Evolutionary conservation across 345 rosid genomes (phyloP).

Genomic region (Brassica rapa): DNA sequence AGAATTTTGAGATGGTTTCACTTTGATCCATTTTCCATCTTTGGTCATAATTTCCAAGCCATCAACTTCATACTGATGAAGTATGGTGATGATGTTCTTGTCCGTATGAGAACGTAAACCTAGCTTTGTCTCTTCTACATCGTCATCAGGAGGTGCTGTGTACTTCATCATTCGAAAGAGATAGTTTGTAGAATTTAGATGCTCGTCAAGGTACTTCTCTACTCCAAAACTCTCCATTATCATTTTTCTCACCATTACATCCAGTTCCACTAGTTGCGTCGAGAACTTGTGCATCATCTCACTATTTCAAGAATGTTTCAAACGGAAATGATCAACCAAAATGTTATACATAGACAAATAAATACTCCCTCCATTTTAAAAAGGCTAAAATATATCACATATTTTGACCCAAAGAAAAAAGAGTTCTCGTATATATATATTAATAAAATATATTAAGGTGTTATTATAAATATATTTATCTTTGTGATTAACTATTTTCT

Average conservation of each 20-base stretch:
- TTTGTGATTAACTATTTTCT: no score
- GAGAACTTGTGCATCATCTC: constrained; percentile 32
- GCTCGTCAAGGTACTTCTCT: constrained; percentile 45
- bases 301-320: constrained; percentile 19
- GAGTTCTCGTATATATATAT: no score
- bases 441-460: no score
- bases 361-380: no score
- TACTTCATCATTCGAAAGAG: constrained; percentile 25
- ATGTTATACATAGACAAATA: no score
- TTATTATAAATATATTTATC: no score
- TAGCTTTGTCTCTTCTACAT: constrained; percentile 44
- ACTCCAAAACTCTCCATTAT: constrained; percentile 58
- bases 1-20: constrained; percentile 51
- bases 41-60: constrained; percentile 54
- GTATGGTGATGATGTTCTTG: constrained; percentile 57
- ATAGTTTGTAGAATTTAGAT: constrained; percentile 39
- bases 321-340: no score
- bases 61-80: constrained; percentile 57
- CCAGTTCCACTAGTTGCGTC: constrained; percentile 40
- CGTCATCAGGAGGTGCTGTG: constrained; percentile 18
- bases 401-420: no score
- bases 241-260: constrained; percentile 53
- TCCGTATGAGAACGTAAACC: constrained; percentile 54
- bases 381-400: no score
- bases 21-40: constrained; percentile 50